Evolutionary conservation across 257 asterid species (phyloP).

Genomic region (Paraleonurus japonicus): DNA sequence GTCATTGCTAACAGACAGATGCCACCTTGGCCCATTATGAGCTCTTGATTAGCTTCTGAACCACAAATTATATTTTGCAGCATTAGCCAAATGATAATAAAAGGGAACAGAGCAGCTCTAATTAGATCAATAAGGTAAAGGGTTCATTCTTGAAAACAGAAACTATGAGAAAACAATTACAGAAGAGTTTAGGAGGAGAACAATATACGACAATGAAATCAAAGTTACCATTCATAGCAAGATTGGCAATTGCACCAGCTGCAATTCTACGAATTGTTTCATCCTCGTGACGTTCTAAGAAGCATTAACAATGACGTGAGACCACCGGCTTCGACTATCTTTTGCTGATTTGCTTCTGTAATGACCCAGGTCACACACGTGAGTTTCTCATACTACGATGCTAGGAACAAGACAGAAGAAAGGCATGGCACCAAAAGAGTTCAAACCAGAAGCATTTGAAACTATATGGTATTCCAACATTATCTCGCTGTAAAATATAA

Average conservation of each 20-base stretch:
- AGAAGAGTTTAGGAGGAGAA: constrained; percentile 14
- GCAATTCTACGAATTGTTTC: constrained; percentile 98
- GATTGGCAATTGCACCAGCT: constrained; percentile 99
- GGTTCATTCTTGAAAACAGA: neutral
- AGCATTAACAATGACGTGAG: constrained; percentile 92
- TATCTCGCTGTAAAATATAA: neutral
- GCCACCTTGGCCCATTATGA: constrained; percentile 98
- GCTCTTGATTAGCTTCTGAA: constrained; percentile 93
- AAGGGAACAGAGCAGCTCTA: constrained; percentile 9
- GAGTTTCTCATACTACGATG: constrained; percentile 27
- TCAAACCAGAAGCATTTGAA: neutral
- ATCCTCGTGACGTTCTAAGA: constrained; percentile 85
- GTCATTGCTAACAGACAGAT: constrained; percentile 77
- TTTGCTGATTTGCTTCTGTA: constrained; percentile 89
- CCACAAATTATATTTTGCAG: constrained; percentile 7
- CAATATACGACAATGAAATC: constrained; percentile 2
- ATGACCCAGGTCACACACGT: constrained; percentile 21
- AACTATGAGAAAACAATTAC: neutral
- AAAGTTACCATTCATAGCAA: constrained; percentile 91
- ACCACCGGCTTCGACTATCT: constrained; percentile 99
- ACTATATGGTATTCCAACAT: constrained; percentile 10
- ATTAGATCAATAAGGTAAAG: constrained; percentile 14
- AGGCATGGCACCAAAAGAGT: neutral
- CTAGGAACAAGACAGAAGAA: neutral
- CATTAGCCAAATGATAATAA: constrained; percentile 6